These are phyloP conservation scores for Paramecium sonneborni DNA, from an alignment of 73 alveolate genomes.

Conservation along the genomic window DNA sequence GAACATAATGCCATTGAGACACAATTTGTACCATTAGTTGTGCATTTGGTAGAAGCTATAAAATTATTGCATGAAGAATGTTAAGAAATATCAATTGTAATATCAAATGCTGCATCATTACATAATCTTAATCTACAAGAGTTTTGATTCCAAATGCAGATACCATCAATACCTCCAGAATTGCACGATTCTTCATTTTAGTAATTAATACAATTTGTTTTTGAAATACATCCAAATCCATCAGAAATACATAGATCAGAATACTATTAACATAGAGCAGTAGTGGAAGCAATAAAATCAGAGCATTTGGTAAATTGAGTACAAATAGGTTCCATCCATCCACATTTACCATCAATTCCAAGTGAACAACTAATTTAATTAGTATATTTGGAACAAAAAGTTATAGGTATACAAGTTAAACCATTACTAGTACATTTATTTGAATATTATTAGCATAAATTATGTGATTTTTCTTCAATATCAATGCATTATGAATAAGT, in stretches of 20 bases:
- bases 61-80: background rate
- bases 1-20: background rate
- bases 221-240: background rate
- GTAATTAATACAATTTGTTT: background rate
- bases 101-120: background rate
- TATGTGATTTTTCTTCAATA: background rate
- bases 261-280: background rate
- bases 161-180: conserved; percentile 32
- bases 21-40: conserved; percentile 39
- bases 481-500: conserved; percentile 3
- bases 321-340: conserved; percentile 15
- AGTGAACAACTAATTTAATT: background rate
- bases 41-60: conserved; percentile 3
- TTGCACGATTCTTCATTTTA: background rate
- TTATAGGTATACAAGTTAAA: background rate
- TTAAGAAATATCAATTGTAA: background rate
- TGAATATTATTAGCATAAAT: background rate
- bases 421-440: conserved; percentile 43
- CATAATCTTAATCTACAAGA: background rate
- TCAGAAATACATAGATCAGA: background rate
- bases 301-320: background rate
- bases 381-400: background rate
- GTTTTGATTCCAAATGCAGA: background rate
- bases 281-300: background rate
- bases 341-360: conserved; percentile 40